Evolutionary conservation across 2,329 filamentous ascomycete genomes (phyloP).

Genomic region (Claviceps sp.): DNA sequence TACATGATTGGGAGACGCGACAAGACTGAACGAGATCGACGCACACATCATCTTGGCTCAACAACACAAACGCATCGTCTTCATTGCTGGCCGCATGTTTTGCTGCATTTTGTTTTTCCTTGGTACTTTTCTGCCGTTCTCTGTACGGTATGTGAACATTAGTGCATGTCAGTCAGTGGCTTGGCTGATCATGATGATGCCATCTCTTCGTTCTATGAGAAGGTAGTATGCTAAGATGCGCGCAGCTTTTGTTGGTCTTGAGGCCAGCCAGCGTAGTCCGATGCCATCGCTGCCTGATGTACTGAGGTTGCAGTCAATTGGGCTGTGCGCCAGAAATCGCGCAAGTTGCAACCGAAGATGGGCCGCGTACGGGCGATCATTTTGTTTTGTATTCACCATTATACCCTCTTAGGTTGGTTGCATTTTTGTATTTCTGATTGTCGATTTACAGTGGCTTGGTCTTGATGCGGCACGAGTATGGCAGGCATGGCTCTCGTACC

Average conservation of each 20-base stretch:
- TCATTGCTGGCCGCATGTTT: not conserved
- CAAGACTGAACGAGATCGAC: not conserved
- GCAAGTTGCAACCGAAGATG: no score
- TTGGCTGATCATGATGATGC: not conserved
- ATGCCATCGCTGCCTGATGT: no score
- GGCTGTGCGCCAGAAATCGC: no score
- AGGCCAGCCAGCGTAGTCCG: no score
- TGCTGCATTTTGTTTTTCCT: not conserved
- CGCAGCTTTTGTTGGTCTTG: no score
- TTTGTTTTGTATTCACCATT: not conserved
- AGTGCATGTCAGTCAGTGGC: no score
- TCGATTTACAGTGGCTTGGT: not conserved
- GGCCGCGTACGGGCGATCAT: not conserved
- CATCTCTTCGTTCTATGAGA: not conserved
- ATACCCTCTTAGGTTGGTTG: not conserved
- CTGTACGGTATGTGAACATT: not conserved
- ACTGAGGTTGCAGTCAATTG: no score
- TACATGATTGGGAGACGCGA: conserved; percentile 23
- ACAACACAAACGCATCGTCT: not conserved
- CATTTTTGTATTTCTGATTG: not conserved
- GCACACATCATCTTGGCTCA: not conserved
- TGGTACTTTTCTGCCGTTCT: not conserved
- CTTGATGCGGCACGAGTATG: not conserved
- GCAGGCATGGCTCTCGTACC: not conserved
- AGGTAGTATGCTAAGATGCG: no score